Conservation (phyloP, 352 stramenopile species). For the Pythium phragmiticola region DNA sequence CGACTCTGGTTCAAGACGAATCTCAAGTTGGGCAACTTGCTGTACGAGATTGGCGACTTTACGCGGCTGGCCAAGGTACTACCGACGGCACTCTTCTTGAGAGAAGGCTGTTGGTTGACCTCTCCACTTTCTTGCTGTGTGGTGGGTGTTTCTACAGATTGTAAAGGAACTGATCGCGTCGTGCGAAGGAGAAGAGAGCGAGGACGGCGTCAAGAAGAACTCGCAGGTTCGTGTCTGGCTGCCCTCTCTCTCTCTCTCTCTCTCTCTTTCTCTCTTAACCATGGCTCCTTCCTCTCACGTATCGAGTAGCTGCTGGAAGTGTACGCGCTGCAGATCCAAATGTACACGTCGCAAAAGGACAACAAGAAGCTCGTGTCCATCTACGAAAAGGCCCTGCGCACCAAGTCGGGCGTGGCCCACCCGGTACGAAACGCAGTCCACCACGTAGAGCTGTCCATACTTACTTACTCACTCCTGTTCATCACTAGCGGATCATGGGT, state of each 20-base stretch:
- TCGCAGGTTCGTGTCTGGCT: slow-evolving; percentile 39
- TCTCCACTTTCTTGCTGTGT: too few relatives aligned
- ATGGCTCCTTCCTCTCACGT: too few relatives aligned
- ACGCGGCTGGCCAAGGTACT: slow-evolving; percentile 64
- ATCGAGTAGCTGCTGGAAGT: slow-evolving; percentile 83
- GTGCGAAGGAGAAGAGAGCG: slow-evolving; percentile 80
- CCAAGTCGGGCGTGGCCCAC: slow-evolving; percentile 90
- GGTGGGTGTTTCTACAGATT: slow-evolving; percentile 34
- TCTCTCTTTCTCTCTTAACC: too few relatives aligned
- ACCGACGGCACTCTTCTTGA: too few relatives aligned
- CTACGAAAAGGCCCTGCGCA: slow-evolving; percentile 89
- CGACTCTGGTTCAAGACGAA: slow-evolving; percentile 96
- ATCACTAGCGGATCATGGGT: slow-evolving; percentile 84
- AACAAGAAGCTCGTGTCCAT: slow-evolving; percentile 94
- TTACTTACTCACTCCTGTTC: too few relatives aligned
- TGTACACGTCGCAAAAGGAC: slow-evolving; percentile 91
- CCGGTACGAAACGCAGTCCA: slow-evolving; percentile 36
- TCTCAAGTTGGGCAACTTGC: slow-evolving; percentile 92
- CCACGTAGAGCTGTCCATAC: too few relatives aligned
- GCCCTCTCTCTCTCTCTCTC: too few relatives aligned
- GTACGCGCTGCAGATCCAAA: slow-evolving; percentile 92
- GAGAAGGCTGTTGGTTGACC: too few relatives aligned
- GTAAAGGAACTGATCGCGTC: slow-evolving; percentile 85
- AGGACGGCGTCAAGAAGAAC: slow-evolving; percentile 86
- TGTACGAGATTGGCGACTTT: slow-evolving; percentile 86